Evolutionary conservation across 352 stramenopile species (phyloP).

Genomic region (Pilasporangium apinafurcum): DNA sequence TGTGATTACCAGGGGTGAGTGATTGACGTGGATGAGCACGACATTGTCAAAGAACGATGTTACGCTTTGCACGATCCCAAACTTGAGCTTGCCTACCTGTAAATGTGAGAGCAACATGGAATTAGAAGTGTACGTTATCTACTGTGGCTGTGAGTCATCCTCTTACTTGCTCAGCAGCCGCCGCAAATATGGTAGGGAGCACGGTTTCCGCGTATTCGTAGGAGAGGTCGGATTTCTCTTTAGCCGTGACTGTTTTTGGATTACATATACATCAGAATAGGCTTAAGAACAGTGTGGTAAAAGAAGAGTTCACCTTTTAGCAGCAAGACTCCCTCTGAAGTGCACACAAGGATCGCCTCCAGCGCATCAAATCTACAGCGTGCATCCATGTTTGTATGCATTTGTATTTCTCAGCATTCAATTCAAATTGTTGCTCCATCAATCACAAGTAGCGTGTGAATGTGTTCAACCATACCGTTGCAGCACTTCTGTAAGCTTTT

Average conservation of each 20-base stretch:
- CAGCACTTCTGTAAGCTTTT: constrained; percentile 58
- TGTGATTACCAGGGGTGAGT: constrained; percentile 70
- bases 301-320: constrained; percentile 37
- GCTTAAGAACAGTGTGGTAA: not conserved
- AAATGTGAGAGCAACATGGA: not conserved
- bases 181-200: constrained; percentile 71
- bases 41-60: constrained; percentile 71
- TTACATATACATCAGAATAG: not conserved
- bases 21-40: constrained; percentile 75
- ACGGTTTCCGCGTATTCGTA: constrained; percentile 78
- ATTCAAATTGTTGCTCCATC: no score
- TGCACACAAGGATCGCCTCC: constrained; percentile 74
- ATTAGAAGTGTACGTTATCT: not conserved
- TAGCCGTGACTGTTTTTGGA: constrained; percentile 29
- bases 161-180: constrained; percentile 61
- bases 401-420: no score
- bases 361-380: constrained; percentile 66
- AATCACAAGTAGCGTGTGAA: not conserved
- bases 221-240: constrained; percentile 29
- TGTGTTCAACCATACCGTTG: constrained; percentile 35
- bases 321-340: constrained; percentile 67
- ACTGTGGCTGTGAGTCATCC: not conserved
- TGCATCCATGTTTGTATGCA: not conserved
- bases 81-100: constrained; percentile 76
- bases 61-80: constrained; percentile 60